Conservation (phyloP, 495 filamentous ascomycete genomes). For the Platismatia glauca region DNA sequence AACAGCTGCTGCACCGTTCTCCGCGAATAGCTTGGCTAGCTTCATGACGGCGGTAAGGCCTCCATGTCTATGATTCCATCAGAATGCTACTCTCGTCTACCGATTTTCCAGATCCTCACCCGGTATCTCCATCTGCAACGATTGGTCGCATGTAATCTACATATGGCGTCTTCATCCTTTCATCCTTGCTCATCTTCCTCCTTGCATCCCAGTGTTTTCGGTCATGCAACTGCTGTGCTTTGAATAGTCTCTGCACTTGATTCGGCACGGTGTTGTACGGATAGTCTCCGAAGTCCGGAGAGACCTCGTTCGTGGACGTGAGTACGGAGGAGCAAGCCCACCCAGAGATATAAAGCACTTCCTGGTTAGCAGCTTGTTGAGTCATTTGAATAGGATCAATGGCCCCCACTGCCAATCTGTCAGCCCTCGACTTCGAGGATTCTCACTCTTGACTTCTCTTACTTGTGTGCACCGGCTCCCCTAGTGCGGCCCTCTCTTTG, state of each 20-base stretch:
- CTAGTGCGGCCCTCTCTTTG: conserved; percentile 61
- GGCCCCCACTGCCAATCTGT: conserved; percentile 62
- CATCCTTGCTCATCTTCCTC: conserved; percentile 60
- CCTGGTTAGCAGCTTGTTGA: conserved; percentile 91
- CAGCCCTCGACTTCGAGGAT: conserved; percentile 11
- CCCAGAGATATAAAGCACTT: conserved; percentile 89
- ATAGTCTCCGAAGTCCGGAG: conserved; percentile 94
- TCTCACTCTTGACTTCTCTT: conserved; percentile 26
- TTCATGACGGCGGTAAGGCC: conserved; percentile 89
- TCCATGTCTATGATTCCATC: conserved; percentile 45
- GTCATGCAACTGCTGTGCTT: conserved; percentile 94
- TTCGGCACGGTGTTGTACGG: conserved; percentile 98
- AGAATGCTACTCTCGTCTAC: neutral
- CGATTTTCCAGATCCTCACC: conserved; percentile 35
- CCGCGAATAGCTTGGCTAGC: conserved; percentile 96
- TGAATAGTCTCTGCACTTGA: conserved; percentile 90
- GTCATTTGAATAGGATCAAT: conserved; percentile 99
- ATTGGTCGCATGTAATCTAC: conserved; percentile 90
- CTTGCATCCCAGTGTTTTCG: conserved; percentile 86
- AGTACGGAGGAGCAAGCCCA: conserved; percentile 94
- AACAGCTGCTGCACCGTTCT: conserved; percentile 91
- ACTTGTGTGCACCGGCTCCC: conserved; percentile 87
- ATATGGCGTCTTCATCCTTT: conserved; percentile 68
- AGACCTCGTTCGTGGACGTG: conserved; percentile 92
- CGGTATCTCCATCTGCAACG: conserved; percentile 95